Evolutionary conservation across 257 asterid species (phyloP), one percentile per base, ranked within the genome.

Genomic region (Cynanchum wilfordii): DNA sequence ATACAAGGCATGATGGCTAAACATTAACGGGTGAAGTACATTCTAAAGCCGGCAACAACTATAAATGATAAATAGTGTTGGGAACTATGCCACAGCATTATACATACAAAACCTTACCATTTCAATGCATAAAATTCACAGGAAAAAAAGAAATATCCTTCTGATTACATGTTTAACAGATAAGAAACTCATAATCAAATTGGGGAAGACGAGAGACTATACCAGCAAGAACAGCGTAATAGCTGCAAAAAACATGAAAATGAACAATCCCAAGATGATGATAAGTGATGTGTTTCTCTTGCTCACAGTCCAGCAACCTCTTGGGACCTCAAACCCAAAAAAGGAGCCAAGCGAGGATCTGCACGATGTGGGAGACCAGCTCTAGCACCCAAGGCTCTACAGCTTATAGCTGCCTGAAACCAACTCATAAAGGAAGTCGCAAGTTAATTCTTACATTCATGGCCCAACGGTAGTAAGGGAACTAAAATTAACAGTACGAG

Each of bases 321-420:
- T 79, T 80, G 96, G 89, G 80, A 55, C 47, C 85, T 73, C 77
- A 79, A 83, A 17, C 68, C 51, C 86, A 94, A 88, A 90, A 91
- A 94, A 87, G 85, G 62, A 75, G 80, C 50, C 83, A 94, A 75
- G 5, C 97, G 95, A 81, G 85, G 86, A 80, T 94, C 93, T 4
- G 89, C 70, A 15, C 71, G 80, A n/a, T 17, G 68, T 20, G 99
- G 99, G 78, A 94, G 90, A 27, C 98, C 93, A 2, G 92, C 82
- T 80, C 98, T 80, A 47, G 99, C 99, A 74, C 99, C 98, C 83
- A 94, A 73, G 36, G 90, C 87, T 83, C 97, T 85, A 79, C 99
- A 94, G 57, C 89, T 83, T 49, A 88, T 82, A 63, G 92, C 99
- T 17, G 97, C 99, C 97, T 94, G 87, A 73, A 78, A 81, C 77